Percentiles rank a stretch among this genome's conserved stretches.
phyloP scores from a whole-genome alignment of 2,329 filamentous ascomycete genomes.

The Scytalidium lignicola region DNA sequence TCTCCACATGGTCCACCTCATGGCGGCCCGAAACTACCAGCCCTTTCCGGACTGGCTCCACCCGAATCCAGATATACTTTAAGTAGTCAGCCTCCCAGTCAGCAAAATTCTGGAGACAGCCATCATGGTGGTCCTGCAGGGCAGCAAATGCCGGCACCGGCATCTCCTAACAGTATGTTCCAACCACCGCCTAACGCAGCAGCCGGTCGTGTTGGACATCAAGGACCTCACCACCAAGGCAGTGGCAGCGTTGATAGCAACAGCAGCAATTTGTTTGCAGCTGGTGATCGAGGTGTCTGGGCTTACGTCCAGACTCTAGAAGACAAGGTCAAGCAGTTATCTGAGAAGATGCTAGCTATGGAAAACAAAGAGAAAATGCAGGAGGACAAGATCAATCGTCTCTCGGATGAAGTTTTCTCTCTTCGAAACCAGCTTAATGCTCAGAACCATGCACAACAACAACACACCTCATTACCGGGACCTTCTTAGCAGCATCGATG shows the following conservation, averaged over 20 bases:
- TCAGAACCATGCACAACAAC: slow-evolving; percentile 13
- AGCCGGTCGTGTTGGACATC: slow-evolving; percentile 22
- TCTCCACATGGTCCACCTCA: slow-evolving; percentile 22
- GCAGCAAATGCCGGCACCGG: slow-evolving; percentile 17
- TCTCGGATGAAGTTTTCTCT: slow-evolving; percentile 22
- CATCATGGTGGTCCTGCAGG: slow-evolving; percentile 12
- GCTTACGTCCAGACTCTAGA: slow-evolving; percentile 68
- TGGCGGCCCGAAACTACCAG: slow-evolving; percentile 25
- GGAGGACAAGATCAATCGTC: slow-evolving; percentile 23
- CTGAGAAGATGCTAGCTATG: slow-evolving; percentile 38
- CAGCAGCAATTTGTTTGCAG: slow-evolving; percentile 63
- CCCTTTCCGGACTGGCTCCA: slow-evolving; percentile 25
- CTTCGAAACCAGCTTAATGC: slow-evolving; percentile 21
- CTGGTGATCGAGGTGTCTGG: slow-evolving; percentile 61
- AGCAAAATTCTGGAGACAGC: slow-evolving; percentile 15
- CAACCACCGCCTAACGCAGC: slow-evolving; percentile 43
- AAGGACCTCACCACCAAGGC: slow-evolving; percentile 41
- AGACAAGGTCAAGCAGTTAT: slow-evolving; percentile 44
- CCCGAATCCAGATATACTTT: slow-evolving; percentile 28
- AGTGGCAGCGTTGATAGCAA: slow-evolving; percentile 50
- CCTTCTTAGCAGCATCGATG: background rate
- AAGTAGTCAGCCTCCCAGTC: slow-evolving; percentile 20
- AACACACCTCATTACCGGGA: background rate
- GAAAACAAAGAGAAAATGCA: slow-evolving; percentile 25
- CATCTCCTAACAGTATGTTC: slow-evolving; percentile 24